Percentiles rank a stretch among this genome's conserved stretches.
Evolutionary conservation across 139 green algal species (phyloP).

Genomic region (Raphidocelis subcapitata): DNA sequence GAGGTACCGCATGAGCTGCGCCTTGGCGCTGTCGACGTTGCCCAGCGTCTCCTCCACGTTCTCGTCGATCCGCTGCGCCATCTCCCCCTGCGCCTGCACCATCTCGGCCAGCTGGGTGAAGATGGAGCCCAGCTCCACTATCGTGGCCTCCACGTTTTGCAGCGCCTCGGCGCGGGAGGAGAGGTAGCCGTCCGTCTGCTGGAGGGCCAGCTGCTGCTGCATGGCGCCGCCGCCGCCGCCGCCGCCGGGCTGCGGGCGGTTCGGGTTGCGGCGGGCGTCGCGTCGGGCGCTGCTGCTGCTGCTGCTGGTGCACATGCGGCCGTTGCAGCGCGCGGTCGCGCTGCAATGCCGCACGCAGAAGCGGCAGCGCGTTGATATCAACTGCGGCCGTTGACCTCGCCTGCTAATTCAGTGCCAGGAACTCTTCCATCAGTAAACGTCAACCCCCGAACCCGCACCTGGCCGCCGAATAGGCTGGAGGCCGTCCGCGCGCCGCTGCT

Average conservation of each 20-base stretch:
- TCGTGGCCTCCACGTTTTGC: constrained; percentile 95
- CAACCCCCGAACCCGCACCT: constrained; percentile 11
- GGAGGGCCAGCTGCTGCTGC: constrained; percentile 44
- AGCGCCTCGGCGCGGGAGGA: constrained; percentile 74
- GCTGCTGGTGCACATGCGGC: constrained; percentile 14
- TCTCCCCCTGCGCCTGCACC: constrained; percentile 86
- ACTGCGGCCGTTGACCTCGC: no score
- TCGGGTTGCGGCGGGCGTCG: no score
- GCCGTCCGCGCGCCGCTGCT: constrained; percentile 4
- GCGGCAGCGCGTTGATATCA: no score
- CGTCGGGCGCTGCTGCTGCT: no score
- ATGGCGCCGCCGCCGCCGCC: constrained; percentile 1
- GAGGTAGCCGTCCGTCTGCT: constrained; percentile 63
- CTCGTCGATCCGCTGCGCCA: constrained; percentile 95
- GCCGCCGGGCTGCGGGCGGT: neutral
- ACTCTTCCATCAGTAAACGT: no score
- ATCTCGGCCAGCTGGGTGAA: constrained; percentile 97
- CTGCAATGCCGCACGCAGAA: no score
- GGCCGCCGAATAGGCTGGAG: constrained; percentile 25
- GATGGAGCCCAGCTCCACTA: constrained; percentile 96
- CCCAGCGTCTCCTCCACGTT: constrained; percentile 94
- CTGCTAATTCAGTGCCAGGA: no score
- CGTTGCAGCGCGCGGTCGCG: no score
- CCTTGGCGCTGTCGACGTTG: constrained; percentile 95
- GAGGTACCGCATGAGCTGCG: constrained; percentile 96